Base-by-base conservation (phyloP, 2,329 filamentous ascomycete species). In the Ambrosiella beaveri region DNA sequence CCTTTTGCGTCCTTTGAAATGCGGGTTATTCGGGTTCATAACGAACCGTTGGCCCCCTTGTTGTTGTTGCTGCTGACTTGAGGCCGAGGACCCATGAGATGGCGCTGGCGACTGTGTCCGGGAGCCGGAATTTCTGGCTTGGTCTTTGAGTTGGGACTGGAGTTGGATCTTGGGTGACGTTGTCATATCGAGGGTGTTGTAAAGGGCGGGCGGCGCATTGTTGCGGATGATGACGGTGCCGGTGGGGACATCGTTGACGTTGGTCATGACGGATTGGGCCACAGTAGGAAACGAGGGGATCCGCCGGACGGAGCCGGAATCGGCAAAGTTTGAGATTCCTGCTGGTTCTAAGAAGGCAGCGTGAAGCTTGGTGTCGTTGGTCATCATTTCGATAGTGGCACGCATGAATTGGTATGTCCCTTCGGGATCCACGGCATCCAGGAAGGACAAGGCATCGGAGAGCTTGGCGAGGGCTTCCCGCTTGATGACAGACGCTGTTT, bases 361-460 rank as follows among this genome's bases (percentile, higher is more conserved):
- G 63, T 71, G 74, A 9, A 91, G 74, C 67, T 84, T 88, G 19
- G 76, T 73, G 65, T 91, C 86, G 53, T 77, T 75, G 49, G 85
- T 78, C 52, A 94, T 77, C 59, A 81, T 80, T n/a, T 86, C 78
- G 61, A 94, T 76, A 63, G 95, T 79, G 59, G 81, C 78, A 65
- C 83, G 86, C 66, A 98, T 76, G 13, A 98, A 76, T 63, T 95
- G 82, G 65, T 91, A 93, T 45, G 90, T 81, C 15, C 90, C 90
- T 67, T 96, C 91, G 0, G 91, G 91, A 65, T 98, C 91, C 37
- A 91, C 76, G 50, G 86, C 81, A 68, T 97, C 88, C 38, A 98
- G 76, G 11, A 83, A 78, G 3, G 84, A 85, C 74, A 93, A 94
- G 0, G 91, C 90, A 67, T 95, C 87, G 0, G 87, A 88, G 11